Base-by-base conservation (phyloP, 2,329 filamentous ascomycete genomes). In the Lasiodiplodia citricola region DNA sequence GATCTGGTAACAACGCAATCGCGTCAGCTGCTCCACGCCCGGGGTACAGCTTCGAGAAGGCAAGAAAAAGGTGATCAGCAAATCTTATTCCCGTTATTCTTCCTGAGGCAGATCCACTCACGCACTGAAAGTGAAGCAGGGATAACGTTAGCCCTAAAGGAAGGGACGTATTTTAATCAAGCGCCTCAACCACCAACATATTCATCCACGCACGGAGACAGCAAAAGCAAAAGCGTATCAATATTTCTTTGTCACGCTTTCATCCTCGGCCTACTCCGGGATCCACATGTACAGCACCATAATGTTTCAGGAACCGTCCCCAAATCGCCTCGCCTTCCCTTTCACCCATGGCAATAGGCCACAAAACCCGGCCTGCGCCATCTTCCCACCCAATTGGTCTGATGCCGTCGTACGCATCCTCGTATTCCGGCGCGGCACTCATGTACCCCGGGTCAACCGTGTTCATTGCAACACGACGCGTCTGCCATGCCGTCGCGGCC, bases 381-480 rank as follows among this genome's bases (percentile, higher is more conserved):
- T 81, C 80, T 65, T 78, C 80, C 75, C 80, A 81, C 5, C 75
- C 73, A 67, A 81, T 75, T 7, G 79, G 80, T 66, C 77, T 74
- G 44, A 74, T 74, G 1, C 68, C 72, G 52, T 35, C 44, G n/a
- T 69, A 69, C 1, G 68, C 55, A 3, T 68, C 57, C 55, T 74
- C 74, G 52, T 71, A 75, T 66, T 80, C 77, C 0, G 76, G 77
- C 11, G 77, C 77, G 4, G 79, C 75, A 62, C 77, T 80, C 78
- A 82, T 77, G 66, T 79, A 81, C 0, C 78, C 80, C 2, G 79
- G 78, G 64, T 80, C 80, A 8, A 81, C 78, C 0, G 76, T 77
- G 68, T 81, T 81, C 73, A 81, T 80, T 3, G 76, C 78, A 23
- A 80, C 75, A 14, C 71, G 52, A 11, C 73, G 70, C 1, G 65